These are phyloP conservation scores for Antarctomyces pellizariae DNA, from an alignment of 495 filamentous ascomycete genomes.

Conservation along the genomic window DNA sequence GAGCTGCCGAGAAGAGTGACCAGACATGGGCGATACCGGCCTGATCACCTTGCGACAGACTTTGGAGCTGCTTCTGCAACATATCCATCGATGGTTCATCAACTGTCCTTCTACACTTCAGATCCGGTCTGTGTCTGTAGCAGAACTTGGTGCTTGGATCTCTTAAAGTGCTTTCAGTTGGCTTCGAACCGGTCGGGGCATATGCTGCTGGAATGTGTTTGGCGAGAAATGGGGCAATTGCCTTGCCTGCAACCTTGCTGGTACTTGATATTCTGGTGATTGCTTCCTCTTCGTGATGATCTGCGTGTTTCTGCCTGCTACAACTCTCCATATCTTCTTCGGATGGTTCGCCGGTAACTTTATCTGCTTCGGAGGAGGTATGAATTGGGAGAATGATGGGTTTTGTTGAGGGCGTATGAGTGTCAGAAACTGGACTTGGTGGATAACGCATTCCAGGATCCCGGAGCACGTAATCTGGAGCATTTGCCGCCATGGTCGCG, in stretches of 20 bases:
- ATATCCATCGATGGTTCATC: constrained; percentile 92
- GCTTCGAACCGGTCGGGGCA: constrained; percentile 33
- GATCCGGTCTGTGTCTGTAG: constrained; percentile 83
- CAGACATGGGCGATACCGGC: constrained; percentile 90
- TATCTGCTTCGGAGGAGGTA: too few relatives aligned
- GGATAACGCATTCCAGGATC: too few relatives aligned
- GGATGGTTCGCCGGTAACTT: too few relatives aligned
- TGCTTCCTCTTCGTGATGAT: constrained; percentile 5
- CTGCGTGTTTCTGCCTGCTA: too few relatives aligned
- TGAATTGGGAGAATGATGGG: too few relatives aligned
- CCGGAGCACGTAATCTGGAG: too few relatives aligned
- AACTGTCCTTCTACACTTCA: constrained; percentile 76
- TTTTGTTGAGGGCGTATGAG: too few relatives aligned
- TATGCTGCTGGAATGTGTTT: constrained; percentile 73
- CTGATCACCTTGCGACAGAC: constrained; percentile 58
- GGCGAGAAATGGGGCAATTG: constrained; percentile 59
- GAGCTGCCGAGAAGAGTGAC: constrained; percentile 92
- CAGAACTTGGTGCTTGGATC: constrained; percentile 75
- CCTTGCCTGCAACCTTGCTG: constrained; percentile 23
- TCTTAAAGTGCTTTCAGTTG: constrained; percentile 18
- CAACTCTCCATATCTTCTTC: too few relatives aligned
- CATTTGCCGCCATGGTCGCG: too few relatives aligned
- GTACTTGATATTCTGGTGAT: constrained; percentile 8
- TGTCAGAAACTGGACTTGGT: too few relatives aligned
- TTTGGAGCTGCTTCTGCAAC: constrained; percentile 75